Base-by-base conservation (phyloP, 345 rosid genomes). In the Schrenkiella parvula region DNA sequence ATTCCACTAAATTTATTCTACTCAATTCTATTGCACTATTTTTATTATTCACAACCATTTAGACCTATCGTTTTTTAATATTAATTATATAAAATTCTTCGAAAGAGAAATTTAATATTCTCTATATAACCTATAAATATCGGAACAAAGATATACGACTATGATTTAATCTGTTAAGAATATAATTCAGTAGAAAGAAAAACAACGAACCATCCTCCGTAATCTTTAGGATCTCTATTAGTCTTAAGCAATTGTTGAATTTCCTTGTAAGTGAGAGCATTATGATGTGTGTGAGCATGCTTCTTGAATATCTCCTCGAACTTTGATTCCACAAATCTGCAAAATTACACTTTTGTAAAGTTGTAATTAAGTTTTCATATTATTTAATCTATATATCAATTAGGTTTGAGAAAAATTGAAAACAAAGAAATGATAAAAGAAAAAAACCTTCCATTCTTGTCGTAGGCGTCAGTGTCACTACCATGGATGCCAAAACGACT, bases 401-500 rank as follows among this genome's bases (percentile, higher is more conserved):
- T 59, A 31, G 19, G 2, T 64, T 32, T 8, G 12, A 43, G 31
- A 48, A 48, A 43, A 41, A n/a, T 28, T 52, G 8, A 19, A 18
- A 17, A 18, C 2, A 17, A 31, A 23, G 10, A 3, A 32, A 29
- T 44, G 50, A 46, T 46, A 50, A 50, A 51, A 23, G 11, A n/a
- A 10, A n/a, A 18, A 50, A 17, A 79, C 96, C 96, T 90, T 84
- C 98, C 98, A 41, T 92, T 79, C 4, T 78, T 54, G 77, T 90
- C 95, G 57, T 90, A 92, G 28, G 75, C 93, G 5, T 83, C 86
- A 11, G 91, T 78, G 55, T 87, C 90, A 42, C 98, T 92, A 26
- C 95, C 90, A 52, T 92, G 98, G 39, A 88, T 88, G 28, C 70
- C 77, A 59, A 43, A 70, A 0, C 41, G 78, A 64, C 80, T 90